A percentile compares a stretch with the other conserved stretches of the same genome.
phyloP scores from a whole-genome alignment of 2,329 filamentous ascomycete species.

The Sporothrix euskadiensis region DNA sequence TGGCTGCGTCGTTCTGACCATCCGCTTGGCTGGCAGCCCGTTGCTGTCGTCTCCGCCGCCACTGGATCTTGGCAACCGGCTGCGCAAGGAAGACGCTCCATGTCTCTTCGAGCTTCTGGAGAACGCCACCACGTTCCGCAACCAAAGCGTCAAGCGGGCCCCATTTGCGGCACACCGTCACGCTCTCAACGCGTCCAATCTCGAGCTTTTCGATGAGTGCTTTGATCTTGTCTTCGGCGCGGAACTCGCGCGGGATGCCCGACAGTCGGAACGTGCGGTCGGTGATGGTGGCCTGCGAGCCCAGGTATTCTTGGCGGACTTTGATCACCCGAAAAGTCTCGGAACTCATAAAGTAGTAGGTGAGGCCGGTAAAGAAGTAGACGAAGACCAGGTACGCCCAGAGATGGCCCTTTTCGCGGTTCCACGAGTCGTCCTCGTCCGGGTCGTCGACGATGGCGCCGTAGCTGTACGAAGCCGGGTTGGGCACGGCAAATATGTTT shows the following conservation, averaged over 20 bases:
- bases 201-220: conserved; percentile 82
- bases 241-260: conserved; percentile 77
- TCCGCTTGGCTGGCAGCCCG: conserved; percentile 39
- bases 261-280: conserved; percentile 91
- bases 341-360: conserved; percentile 77
- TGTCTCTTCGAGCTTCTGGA: conserved; percentile 76
- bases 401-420: conserved; percentile 58
- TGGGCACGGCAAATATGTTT: conserved; percentile 10
- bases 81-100: conserved; percentile 77
- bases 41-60: conserved; percentile 36
- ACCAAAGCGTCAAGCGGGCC: conserved; percentile 74
- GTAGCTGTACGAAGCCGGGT: not conserved
- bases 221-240: conserved; percentile 80
- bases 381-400: conserved; percentile 96
- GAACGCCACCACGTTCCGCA: conserved; percentile 60
- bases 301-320: conserved; percentile 85
- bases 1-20: not conserved
- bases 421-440: conserved; percentile 40
- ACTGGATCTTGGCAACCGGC: conserved; percentile 38
- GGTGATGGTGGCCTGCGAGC: conserved; percentile 91
- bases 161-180: conserved; percentile 88
- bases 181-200: conserved; percentile 85
- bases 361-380: conserved; percentile 83
- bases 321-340: conserved; percentile 85
- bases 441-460: conserved; percentile 24